A percentile compares a stretch with the other conserved stretches of the same genome.
These are phyloP conservation scores for Strobilomyces echinocephalus DNA, from an alignment of 768 basidiomycete species.

Conservation along the genomic window DNA sequence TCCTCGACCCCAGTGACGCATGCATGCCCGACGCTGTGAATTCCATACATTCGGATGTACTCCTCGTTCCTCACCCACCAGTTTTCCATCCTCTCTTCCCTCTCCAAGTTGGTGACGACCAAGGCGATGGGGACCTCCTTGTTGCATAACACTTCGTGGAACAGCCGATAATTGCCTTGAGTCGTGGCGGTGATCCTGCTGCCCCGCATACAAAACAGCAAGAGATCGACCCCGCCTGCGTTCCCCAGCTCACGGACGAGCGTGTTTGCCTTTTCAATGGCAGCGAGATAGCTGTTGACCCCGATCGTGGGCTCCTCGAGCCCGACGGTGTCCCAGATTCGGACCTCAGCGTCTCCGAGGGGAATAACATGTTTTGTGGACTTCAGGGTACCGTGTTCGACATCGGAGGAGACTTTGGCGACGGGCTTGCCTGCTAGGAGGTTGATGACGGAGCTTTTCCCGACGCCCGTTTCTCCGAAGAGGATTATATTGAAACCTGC, in stretches of 20 bases:
- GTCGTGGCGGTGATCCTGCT: conserved; percentile 27
- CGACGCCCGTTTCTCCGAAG: conserved; percentile 31
- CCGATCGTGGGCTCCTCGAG: conserved; percentile 30
- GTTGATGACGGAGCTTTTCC: conserved; percentile 45
- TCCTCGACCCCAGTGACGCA: conserved; percentile 38
- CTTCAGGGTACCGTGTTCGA: conserved; percentile 32
- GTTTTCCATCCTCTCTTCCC: conserved; percentile 31
- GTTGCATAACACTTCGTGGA: conserved; percentile 37
- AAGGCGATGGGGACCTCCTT: conserved; percentile 37
- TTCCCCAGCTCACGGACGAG: conserved; percentile 22
- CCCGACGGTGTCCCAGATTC: conserved; percentile 29
- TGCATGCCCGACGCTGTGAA: conserved; percentile 32
- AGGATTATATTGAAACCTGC: conserved; percentile 26
- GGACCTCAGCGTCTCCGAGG: conserved; percentile 7
- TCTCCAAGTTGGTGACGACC: conserved; percentile 39
- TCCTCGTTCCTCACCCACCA: conserved; percentile 32
- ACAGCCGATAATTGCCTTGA: conserved; percentile 37
- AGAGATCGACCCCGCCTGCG: conserved; percentile 30
- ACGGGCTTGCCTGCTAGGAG: conserved; percentile 30
- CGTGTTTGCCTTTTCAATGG: conserved; percentile 26
- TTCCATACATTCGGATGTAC: conserved; percentile 24
- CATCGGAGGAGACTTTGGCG: conserved; percentile 32
- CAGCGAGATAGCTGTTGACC: conserved; percentile 23
- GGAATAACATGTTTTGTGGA: conserved; percentile 23
- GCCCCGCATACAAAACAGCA: conserved; percentile 38